These are phyloP conservation scores for Lachancea kluyveri DNA, from an alignment of 805 yeast genomes.

Conservation along the genomic window DNA sequence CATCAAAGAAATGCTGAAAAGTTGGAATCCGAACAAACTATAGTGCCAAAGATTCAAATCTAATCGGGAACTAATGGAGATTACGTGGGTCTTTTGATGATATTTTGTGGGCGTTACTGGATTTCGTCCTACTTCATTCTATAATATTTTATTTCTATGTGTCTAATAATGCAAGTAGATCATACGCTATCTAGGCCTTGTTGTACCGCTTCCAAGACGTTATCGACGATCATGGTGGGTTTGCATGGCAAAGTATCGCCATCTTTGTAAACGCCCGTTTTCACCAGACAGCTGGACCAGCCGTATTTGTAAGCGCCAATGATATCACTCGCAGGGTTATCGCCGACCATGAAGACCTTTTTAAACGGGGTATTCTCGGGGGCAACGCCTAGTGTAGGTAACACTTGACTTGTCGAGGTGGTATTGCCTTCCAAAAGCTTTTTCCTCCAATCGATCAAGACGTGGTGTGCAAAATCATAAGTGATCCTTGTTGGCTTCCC, in stretches of 20 bases:
- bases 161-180: too few species aligned
- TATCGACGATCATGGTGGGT: slow-evolving; percentile 46
- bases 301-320: slow-evolving; percentile 82
- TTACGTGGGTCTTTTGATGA: too few species aligned
- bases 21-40: slow-evolving; percentile 80
- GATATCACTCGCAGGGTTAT: slow-evolving; percentile 91
- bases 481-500: slow-evolving; percentile 82
- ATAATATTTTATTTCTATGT: too few species aligned
- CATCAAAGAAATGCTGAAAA: slow-evolving; percentile 82
- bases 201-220: slow-evolving; percentile 48
- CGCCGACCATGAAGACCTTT: slow-evolving; percentile 91
- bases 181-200: too few species aligned
- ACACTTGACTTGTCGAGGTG: slow-evolving; percentile 19
- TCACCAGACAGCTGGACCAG: slow-evolving; percentile 80
- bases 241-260: slow-evolving; percentile 37
- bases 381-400: slow-evolving; percentile 42
- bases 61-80: too few species aligned
- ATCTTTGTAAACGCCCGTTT: slow-evolving; percentile 81
- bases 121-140: too few species aligned
- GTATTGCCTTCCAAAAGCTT: slow-evolving; percentile 26
- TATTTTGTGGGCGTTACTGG: too few species aligned
- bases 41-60: slow-evolving; percentile 47
- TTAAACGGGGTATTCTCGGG: slow-evolving; percentile 41
- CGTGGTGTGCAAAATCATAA: slow-evolving; percentile 76
- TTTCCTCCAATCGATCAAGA: slow-evolving; percentile 48